phyloP scores from a whole-genome alignment of 768 basidiomycete species.

The Lepiota brunneoincarnata region DNA sequence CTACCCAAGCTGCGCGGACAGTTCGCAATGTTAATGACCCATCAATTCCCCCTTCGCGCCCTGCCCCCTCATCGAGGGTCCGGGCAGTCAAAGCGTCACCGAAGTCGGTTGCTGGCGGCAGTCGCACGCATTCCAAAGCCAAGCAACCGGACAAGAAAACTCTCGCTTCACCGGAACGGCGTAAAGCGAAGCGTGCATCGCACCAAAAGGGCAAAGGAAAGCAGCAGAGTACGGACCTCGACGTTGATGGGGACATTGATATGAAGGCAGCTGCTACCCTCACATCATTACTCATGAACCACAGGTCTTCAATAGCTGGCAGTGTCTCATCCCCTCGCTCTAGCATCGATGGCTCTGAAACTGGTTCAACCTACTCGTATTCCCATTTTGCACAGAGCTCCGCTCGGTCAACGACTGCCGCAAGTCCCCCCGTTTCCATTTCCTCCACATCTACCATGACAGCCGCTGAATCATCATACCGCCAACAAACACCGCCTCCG shows the following conservation, averaged over 20 bases:
- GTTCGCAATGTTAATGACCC: slow-evolving; percentile 73
- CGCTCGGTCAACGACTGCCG: slow-evolving; percentile 44
- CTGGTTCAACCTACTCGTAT: slow-evolving; percentile 58
- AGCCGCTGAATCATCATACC: slow-evolving; percentile 26
- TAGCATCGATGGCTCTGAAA: slow-evolving; percentile 68
- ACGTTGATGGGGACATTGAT: slow-evolving; percentile 60
- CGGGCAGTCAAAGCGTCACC: slow-evolving; percentile 36
- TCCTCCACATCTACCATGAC: slow-evolving; percentile 37
- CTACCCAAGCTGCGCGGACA: slow-evolving; percentile 74
- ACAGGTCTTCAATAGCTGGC: slow-evolving; percentile 53
- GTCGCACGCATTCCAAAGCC: slow-evolving; percentile 45
- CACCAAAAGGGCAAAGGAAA: slow-evolving; percentile 51
- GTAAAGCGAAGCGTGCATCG: slow-evolving; percentile 37
- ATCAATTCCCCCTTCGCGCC: slow-evolving; percentile 52
- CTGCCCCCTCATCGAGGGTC: slow-evolving; percentile 40
- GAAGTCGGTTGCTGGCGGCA: slow-evolving; percentile 39
- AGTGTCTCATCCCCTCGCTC: slow-evolving; percentile 70
- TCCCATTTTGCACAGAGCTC: slow-evolving; percentile 70
- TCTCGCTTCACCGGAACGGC: slow-evolving; percentile 36
- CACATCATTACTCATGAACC: slow-evolving; percentile 66
- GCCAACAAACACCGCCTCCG: slow-evolving; percentile 39
- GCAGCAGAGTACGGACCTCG: slow-evolving; percentile 31
- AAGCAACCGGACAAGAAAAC: slow-evolving; percentile 31
- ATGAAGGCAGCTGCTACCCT: slow-evolving; percentile 84
- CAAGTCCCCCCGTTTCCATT: slow-evolving; percentile 35